phyloP scores from a whole-genome alignment of 371 early-diverging fungal species.

The Mortierella sp. region DNA sequence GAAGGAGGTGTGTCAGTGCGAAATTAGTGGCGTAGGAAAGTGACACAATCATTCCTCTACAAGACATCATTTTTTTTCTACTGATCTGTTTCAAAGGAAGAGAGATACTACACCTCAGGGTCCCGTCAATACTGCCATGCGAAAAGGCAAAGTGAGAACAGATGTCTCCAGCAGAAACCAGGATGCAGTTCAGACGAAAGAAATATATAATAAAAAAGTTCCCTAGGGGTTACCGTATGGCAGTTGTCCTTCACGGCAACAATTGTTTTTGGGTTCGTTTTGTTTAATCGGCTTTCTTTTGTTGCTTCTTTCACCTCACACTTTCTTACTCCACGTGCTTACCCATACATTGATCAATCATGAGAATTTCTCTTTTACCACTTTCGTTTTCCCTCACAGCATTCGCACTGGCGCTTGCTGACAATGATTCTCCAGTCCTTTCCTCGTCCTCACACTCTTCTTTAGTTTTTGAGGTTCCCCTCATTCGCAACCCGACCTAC shows the following conservation, averaged over 20 bases:
- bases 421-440: background rate
- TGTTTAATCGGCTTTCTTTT: too few species aligned
- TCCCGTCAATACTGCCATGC: background rate
- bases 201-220: too few species aligned
- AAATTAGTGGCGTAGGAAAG: background rate
- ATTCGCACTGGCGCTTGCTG: background rate
- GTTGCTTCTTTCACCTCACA: too few species aligned
- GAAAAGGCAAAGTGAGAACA: too few species aligned
- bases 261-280: too few species aligned
- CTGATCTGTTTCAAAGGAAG: background rate
- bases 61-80: background rate
- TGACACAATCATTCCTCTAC: background rate
- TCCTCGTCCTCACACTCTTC: background rate
- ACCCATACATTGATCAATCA: too few species aligned
- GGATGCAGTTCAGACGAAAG: too few species aligned
- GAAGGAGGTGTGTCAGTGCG: background rate
- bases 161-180: too few species aligned
- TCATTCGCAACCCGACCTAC: background rate
- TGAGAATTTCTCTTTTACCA: too few species aligned
- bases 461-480: slow-evolving; percentile 32
- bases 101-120: background rate
- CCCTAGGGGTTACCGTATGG: too few species aligned
- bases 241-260: too few species aligned
- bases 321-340: too few species aligned
- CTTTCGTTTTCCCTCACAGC: background rate